Evolutionary conservation across 306 rosid genomes (phyloP).

Genomic region (Medicago lupulina): DNA sequence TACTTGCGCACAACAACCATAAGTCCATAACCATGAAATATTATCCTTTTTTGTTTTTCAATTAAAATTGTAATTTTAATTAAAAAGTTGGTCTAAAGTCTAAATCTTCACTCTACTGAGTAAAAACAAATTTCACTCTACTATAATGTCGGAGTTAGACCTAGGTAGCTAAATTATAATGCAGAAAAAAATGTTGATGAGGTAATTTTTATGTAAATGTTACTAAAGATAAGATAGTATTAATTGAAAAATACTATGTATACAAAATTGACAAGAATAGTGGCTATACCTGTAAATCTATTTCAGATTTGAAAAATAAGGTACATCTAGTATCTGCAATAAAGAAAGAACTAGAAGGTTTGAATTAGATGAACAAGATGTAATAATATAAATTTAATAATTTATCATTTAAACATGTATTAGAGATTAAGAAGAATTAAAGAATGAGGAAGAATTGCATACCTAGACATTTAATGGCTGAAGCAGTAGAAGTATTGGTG

Average conservation of each 20-base stretch:
- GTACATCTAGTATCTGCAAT: conserved; percentile 58
- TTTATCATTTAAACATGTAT: not conserved
- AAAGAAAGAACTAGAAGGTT: not conserved
- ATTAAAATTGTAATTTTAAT: not conserved
- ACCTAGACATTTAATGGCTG: conserved; percentile 57
- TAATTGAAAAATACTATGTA: not conserved
- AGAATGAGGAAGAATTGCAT: conserved; percentile 27
- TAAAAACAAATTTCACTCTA: not conserved
- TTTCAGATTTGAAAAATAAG: conserved; percentile 47
- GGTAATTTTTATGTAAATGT: conserved; percentile 21
- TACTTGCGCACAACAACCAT: conserved; percentile 27
- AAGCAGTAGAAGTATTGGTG: conserved; percentile 43
- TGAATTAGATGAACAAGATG: conserved; percentile 30
- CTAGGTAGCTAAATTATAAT: not conserved
- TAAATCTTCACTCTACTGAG: not conserved
- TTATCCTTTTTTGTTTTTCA: not conserved
- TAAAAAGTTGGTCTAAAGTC: not conserved
- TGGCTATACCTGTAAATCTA: conserved; percentile 63
- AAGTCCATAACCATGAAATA: conserved; percentile 9
- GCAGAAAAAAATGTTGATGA: not conserved
- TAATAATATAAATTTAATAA: not conserved
- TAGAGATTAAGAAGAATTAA: conserved; percentile 2
- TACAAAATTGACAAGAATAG: conserved; percentile 19
- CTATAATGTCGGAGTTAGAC: not conserved
- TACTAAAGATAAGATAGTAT: not conserved